Evolutionary conservation across 345 rosid genomes (phyloP), one percentile per base, ranked within the genome.

Genomic region (Arabidopsis suecica): DNA sequence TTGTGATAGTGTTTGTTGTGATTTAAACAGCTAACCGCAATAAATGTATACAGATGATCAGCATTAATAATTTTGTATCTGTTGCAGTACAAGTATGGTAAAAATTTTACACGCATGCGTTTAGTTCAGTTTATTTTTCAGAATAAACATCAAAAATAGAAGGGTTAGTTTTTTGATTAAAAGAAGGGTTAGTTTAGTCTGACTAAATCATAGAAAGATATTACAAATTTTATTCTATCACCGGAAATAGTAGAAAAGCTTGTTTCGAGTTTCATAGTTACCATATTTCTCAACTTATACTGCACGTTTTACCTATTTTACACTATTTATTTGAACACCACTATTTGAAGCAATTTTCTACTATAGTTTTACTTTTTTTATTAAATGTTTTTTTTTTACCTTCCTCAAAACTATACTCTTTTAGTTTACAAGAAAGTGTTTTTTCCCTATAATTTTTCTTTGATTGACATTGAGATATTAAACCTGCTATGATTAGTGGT

Each of bases 1-100:
- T 25, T 70, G 33, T 34, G 42, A 45, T 34, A 4, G 36, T 56
- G 44, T 59, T 33, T 58, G 48, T 22, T 18, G 55, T 34, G 44
- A 56, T 69, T 22, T 38, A 6, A 47, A 71, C 13, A 25, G 33
- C 41, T 42, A 40, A 51, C n/a, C 8, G 38, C 60, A 33, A 71
- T 69, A 54, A 68, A 68, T 68, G 41, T 57, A 28, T n/a, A 16
- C 40, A 37, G 61, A 25, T 38, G 37, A 38, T 25, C 62, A 38
- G 7, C 40, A 68, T 38, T 68, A 40, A 55, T 54, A 20, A 16
- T 6, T 51, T 68, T 68, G 53, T 54, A 55, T 68, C 51, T 6
- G 6, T 14, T 50, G 14, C 22, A 3, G 25, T 67, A 65, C 69
- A 65, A 18, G 6, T 47, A 38, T 64, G 10, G 55, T 47, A 47